Conservation (phyloP, 202 grass and related monocot species). For the Setaria italica region DNA sequence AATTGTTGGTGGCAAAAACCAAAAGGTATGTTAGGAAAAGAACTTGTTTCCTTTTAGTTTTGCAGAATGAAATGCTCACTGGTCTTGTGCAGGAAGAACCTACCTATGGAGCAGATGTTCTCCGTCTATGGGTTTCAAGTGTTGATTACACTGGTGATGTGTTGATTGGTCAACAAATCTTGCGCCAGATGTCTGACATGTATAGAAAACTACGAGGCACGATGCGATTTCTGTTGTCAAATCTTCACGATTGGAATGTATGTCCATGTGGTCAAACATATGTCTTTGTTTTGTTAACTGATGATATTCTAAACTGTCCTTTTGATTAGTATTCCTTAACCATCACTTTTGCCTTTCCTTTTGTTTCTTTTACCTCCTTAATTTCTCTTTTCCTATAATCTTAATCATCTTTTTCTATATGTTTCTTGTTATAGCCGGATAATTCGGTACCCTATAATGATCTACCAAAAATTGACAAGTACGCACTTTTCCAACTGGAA, state of each 20-base stretch:
- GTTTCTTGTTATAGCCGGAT: constrained; percentile 54
- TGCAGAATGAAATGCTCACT: constrained; percentile 36
- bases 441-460: constrained; percentile 69
- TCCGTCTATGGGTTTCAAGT: constrained; percentile 97
- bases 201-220: constrained; percentile 95
- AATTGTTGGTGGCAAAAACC: constrained; percentile 90
- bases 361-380: constrained; percentile 1
- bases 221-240: constrained; percentile 86
- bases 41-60: constrained; percentile 47
- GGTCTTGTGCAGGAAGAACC: constrained; percentile 76
- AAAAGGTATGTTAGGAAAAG: constrained; percentile 61
- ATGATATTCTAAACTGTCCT: constrained; percentile 12
- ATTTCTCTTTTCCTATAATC: constrained; percentile 40
- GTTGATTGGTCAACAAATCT: constrained; percentile 77
- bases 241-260: constrained; percentile 99
- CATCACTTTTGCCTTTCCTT: constrained; percentile 20
- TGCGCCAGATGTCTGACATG: constrained; percentile 96
- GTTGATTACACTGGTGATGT: constrained; percentile 95
- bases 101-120: constrained; percentile 90
- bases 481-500: constrained; percentile 91
- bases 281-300: constrained; percentile 37
- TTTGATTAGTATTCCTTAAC: constrained; percentile 36
- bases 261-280: constrained; percentile 36
- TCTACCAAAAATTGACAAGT: constrained; percentile 94
- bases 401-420: constrained; percentile 13